Conservation (phyloP, 2,329 filamentous ascomycete genomes). For the Sphaerostilbella broomeana region DNA sequence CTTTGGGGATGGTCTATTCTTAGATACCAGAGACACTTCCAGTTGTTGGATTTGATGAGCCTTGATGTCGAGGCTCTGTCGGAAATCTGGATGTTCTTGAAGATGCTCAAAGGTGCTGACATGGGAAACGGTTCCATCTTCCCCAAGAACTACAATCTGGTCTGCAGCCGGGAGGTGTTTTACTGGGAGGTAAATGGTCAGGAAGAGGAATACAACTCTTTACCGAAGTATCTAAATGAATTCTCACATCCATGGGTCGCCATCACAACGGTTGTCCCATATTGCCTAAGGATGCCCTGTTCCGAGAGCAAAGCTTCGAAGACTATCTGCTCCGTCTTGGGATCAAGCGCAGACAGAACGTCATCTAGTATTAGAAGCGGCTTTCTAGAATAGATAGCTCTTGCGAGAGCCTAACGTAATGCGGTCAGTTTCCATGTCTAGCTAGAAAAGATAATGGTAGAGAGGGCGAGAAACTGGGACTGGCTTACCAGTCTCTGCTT, state of each 20-base stretch:
- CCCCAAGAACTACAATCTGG: conserved; percentile 5
- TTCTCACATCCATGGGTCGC: conserved; percentile 26
- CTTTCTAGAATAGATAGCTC: conserved; percentile 19
- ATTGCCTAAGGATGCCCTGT: conserved; percentile 23
- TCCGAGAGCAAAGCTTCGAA: conserved; percentile 29
- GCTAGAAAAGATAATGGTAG: too few species aligned
- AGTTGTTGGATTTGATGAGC: neutral
- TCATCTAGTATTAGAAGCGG: conserved; percentile 26
- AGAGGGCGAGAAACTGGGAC: too few species aligned
- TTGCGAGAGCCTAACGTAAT: conserved; percentile 16
- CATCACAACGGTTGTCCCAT: conserved; percentile 21
- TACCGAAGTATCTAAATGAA: neutral
- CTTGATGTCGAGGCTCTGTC: neutral
- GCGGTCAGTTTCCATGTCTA: too few species aligned
- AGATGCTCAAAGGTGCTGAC: conserved; percentile 1
- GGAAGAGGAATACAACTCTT: neutral
- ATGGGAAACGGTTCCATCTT: neutral
- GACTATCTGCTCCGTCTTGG: conserved; percentile 32
- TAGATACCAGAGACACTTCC: too few species aligned
- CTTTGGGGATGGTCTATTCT: too few species aligned
- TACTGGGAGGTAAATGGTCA: neutral
- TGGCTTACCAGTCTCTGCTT: too few species aligned
- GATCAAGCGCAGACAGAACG: conserved; percentile 29
- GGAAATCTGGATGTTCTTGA: neutral
- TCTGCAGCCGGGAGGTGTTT: conserved; percentile 8